Conservation (phyloP, 441 rosid genomes). For the Croton setiger region DNA sequence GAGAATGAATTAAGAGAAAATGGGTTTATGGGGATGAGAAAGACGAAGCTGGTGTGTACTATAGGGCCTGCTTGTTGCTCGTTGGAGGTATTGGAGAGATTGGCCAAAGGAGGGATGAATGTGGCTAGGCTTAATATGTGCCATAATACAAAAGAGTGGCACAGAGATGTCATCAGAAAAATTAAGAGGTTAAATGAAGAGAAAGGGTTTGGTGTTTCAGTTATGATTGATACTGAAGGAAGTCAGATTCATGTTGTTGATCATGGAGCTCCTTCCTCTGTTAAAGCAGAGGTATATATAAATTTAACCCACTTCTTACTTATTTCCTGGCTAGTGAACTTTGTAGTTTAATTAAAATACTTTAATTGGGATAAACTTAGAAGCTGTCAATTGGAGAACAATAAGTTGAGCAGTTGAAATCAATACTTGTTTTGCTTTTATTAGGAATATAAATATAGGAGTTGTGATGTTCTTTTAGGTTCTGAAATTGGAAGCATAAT, state of each 20-base stretch:
- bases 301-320: background rate
- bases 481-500: background rate
- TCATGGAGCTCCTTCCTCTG: conserved; percentile 62
- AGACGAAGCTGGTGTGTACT: conserved; percentile 76
- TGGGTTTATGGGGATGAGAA: conserved; percentile 71
- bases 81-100: conserved; percentile 53
- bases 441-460: background rate
- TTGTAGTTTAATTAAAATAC: background rate
- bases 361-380: background rate
- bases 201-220: conserved; percentile 55
- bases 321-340: background rate
- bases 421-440: background rate
- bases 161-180: conserved; percentile 54
- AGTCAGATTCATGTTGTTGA: conserved; percentile 74
- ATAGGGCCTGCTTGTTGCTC: conserved; percentile 68
- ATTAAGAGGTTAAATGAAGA: conserved; percentile 54
- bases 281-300: conserved; percentile 61
- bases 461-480: background rate
- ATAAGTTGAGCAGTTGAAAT: background rate
- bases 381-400: conserved; percentile 3
- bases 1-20: conserved; percentile 57
- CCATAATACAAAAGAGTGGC: conserved; percentile 69
- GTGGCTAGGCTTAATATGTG: conserved; percentile 83
- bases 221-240: conserved; percentile 83
- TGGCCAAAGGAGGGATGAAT: conserved; percentile 73